These are phyloP conservation scores for Candida neerlandica DNA, from an alignment of 1,139 yeast genomes.

Conservation along the genomic window DNA sequence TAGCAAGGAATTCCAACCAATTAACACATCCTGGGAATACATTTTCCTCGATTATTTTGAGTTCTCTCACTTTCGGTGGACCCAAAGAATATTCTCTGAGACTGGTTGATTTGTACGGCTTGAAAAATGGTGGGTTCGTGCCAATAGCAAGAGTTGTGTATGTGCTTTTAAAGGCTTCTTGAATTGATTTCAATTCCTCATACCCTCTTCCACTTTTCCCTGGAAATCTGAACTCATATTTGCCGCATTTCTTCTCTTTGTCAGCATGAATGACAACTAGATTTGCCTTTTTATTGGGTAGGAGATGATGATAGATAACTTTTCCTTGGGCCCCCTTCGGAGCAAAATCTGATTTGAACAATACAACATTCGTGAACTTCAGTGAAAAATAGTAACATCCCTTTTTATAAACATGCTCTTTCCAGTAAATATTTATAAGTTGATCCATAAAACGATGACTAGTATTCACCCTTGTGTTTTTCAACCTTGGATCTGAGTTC, in stretches of 20 bases:
- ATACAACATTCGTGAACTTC: conserved; percentile 25
- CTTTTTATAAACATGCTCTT: conserved; percentile 15
- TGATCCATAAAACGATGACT: conserved; percentile 60
- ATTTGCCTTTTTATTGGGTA: conserved; percentile 16
- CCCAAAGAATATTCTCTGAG: too few relatives aligned
- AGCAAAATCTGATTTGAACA: conserved; percentile 50
- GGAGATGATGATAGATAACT: conserved; percentile 51
- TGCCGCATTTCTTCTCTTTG: conserved; percentile 64
- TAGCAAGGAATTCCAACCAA: too few relatives aligned
- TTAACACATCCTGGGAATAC: too few relatives aligned
- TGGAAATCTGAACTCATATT: conserved; percentile 56
- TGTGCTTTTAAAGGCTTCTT: conserved; percentile 33
- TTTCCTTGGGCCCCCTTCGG: conserved; percentile 72
- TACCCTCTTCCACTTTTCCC: conserved; percentile 73
- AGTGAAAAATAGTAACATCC: conserved; percentile 21
- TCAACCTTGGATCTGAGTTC: conserved; percentile 69
- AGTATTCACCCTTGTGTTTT: conserved; percentile 72
- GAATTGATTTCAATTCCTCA: conserved; percentile 71
- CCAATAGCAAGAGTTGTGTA: conserved; percentile 40
- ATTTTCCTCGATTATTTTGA: too few relatives aligned
- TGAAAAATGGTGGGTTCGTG: too few relatives aligned
- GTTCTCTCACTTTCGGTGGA: too few relatives aligned
- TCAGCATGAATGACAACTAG: conserved; percentile 77
- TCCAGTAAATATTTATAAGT: conserved; percentile 31
- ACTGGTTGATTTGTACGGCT: too few relatives aligned